Evolutionary conservation across 148 eudicot species (phyloP).

Genomic region (Selenicereus undatus): DNA sequence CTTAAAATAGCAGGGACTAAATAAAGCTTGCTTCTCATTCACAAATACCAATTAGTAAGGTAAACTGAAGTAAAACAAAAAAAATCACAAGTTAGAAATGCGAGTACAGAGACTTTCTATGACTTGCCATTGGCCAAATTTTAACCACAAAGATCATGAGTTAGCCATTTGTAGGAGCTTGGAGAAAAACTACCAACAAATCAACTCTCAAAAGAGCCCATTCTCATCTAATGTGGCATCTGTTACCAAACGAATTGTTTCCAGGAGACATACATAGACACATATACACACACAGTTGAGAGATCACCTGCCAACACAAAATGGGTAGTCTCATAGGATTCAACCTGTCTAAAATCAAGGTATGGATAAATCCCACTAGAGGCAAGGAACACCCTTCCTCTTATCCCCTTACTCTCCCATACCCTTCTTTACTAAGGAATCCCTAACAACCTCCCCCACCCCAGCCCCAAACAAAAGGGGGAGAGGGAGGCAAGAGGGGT

Average conservation of each 20-base stretch:
- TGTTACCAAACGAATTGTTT: not conserved
- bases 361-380: not conserved
- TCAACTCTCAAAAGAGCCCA: not conserved
- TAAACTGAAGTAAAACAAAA: too few relatives aligned
- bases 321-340: not conserved
- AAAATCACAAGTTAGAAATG: too few relatives aligned
- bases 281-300: not conserved
- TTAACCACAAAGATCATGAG: not conserved
- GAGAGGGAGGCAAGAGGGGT: not conserved
- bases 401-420: too few relatives aligned
- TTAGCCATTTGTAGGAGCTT: not conserved
- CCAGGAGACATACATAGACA: not conserved
- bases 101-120: too few relatives aligned
- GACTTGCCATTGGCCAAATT: not conserved
- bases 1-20: too few relatives aligned
- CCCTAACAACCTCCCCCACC: too few relatives aligned
- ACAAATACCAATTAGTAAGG: too few relatives aligned
- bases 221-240: not conserved
- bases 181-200: not conserved
- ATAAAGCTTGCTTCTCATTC: too few relatives aligned
- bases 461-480: too few relatives aligned
- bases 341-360: not conserved
- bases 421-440: too few relatives aligned
- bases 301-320: not conserved
- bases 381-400: not conserved